These are phyloP conservation scores for Prototheca stagnorum DNA, from an alignment of 163 green algal genomes.

Conservation along the genomic window DNA sequence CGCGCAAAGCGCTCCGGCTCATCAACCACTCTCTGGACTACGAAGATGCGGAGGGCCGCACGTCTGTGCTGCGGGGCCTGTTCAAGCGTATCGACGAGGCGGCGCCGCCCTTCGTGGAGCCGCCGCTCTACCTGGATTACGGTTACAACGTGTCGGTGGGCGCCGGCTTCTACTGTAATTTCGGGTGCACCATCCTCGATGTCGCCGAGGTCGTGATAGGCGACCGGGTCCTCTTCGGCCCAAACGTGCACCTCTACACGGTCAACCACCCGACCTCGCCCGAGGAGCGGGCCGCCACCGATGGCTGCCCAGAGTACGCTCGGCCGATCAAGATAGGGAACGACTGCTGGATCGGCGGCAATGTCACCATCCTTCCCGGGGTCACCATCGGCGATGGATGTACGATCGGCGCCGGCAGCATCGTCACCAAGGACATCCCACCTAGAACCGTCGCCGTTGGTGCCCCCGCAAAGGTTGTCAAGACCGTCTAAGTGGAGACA, in stretches of 20 bases:
- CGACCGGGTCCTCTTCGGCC: slow-evolving; percentile 11
- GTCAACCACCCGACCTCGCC: slow-evolving; percentile 2
- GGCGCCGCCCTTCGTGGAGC: slow-evolving; percentile 15
- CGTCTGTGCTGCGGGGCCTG: slow-evolving; percentile 4
- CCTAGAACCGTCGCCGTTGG: slow-evolving; percentile 26
- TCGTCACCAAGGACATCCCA: slow-evolving; percentile 33
- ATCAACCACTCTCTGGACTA: slow-evolving; percentile 15
- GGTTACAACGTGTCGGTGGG: slow-evolving; percentile 19
- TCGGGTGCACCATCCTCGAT: slow-evolving; percentile 11
- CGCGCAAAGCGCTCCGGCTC: slow-evolving; percentile 5
- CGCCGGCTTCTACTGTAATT: slow-evolving; percentile 12
- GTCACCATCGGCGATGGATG: slow-evolving; percentile 18
- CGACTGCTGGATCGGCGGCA: slow-evolving; percentile 28
- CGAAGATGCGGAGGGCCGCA: slow-evolving; percentile 8
- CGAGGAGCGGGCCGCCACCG: neutral
- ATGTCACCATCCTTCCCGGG: slow-evolving; percentile 20
- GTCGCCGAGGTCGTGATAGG: slow-evolving; percentile 8
- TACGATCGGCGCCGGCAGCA: slow-evolving; percentile 26
- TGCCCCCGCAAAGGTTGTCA: slow-evolving; percentile 28
- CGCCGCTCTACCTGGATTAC: slow-evolving; percentile 16
- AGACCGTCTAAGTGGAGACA: neutral
- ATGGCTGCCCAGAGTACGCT: neutral
- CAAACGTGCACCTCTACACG: slow-evolving; percentile 9
- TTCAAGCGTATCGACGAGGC: slow-evolving; percentile 2
- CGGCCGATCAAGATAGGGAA: slow-evolving; percentile 3